phyloP scores from a whole-genome alignment of 192 early-diverging fungal genomes.

The Geranomyces michiganensis region DNA sequence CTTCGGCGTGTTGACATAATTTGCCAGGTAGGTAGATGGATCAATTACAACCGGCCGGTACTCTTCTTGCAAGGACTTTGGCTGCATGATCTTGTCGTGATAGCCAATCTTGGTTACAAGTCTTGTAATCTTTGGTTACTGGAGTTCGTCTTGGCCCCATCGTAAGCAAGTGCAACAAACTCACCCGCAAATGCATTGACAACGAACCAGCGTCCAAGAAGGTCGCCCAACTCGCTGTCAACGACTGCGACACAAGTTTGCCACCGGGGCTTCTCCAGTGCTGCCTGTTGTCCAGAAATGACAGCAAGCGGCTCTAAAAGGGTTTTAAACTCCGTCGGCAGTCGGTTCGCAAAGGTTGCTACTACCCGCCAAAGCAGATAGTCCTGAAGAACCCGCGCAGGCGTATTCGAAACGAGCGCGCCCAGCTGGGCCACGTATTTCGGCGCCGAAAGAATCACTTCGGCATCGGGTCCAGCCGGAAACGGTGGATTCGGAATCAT shows the following conservation, averaged over 20 bases:
- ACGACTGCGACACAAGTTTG: conserved; percentile 25
- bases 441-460: conserved; percentile 25
- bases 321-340: not conserved
- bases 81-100: conserved; percentile 34
- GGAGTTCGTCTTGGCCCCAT: no score
- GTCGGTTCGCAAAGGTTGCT: not conserved
- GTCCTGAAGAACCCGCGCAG: conserved; percentile 18
- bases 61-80: conserved; percentile 23
- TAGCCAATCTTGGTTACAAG: conserved; percentile 39
- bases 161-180: not conserved
- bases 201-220: conserved; percentile 37
- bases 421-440: conserved; percentile 24
- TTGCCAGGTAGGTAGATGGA: conserved; percentile 25
- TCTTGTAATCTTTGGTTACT: no score
- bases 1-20: not conserved
- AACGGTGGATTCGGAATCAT: conserved; percentile 3
- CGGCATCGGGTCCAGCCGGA: conserved; percentile 17
- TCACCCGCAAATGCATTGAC: conserved; percentile 30
- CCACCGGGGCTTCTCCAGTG: conserved; percentile 35
- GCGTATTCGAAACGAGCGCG: conserved; percentile 2
- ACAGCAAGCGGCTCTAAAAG: conserved; percentile 6
- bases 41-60: conserved; percentile 10
- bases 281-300: conserved; percentile 21
- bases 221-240: conserved; percentile 32
- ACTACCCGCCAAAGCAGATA: conserved; percentile 33